Percentiles rank a stretch among this genome's conserved stretches.
Evolutionary conservation across 495 filamentous ascomycete species (phyloP).

Genomic region (Neurospora sp.): DNA sequence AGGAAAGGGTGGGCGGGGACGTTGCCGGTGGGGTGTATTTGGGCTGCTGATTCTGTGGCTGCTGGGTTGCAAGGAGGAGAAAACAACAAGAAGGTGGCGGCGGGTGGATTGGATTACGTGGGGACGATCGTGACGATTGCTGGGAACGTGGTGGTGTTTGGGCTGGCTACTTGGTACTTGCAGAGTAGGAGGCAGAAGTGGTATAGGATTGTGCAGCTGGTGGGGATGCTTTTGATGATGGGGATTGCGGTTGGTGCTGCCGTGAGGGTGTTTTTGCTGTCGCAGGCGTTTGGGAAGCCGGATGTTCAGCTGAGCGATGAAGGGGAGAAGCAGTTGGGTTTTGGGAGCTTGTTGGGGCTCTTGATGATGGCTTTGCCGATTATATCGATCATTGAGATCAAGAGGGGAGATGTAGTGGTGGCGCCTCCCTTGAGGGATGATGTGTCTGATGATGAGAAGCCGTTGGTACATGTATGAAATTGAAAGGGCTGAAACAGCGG

Average conservation of each 20-base stretch:
- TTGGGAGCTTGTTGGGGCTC: constrained; percentile 45
- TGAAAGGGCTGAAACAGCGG: not conserved
- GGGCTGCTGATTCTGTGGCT: constrained; percentile 16
- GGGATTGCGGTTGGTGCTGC: constrained; percentile 40
- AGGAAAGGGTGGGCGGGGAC: constrained; percentile 35
- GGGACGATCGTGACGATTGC: constrained; percentile 44
- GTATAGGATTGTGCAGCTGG: constrained; percentile 35
- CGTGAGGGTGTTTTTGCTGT: constrained; percentile 36
- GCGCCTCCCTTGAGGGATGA: constrained; percentile 27
- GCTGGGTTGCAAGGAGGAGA: not conserved
- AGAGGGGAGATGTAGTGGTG: constrained; percentile 40
- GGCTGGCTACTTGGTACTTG: constrained; percentile 44
- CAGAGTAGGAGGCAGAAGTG: constrained; percentile 36
- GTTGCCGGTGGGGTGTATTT: constrained; percentile 45
- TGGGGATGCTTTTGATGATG: constrained; percentile 36
- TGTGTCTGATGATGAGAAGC: constrained; percentile 15
- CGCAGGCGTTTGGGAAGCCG: constrained; percentile 40
- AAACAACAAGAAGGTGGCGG: constrained; percentile 11
- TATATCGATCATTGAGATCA: constrained; percentile 43
- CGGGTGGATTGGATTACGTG: constrained; percentile 32
- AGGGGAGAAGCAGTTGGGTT: constrained; percentile 47
- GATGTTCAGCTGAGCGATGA: constrained; percentile 31
- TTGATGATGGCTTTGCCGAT: constrained; percentile 44
- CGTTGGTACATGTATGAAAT: constrained; percentile 6
- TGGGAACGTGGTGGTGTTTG: constrained; percentile 40